Evolutionary conservation across 495 filamentous ascomycete species (phyloP).

Genomic region (Trichocladium antarcticum): DNA sequence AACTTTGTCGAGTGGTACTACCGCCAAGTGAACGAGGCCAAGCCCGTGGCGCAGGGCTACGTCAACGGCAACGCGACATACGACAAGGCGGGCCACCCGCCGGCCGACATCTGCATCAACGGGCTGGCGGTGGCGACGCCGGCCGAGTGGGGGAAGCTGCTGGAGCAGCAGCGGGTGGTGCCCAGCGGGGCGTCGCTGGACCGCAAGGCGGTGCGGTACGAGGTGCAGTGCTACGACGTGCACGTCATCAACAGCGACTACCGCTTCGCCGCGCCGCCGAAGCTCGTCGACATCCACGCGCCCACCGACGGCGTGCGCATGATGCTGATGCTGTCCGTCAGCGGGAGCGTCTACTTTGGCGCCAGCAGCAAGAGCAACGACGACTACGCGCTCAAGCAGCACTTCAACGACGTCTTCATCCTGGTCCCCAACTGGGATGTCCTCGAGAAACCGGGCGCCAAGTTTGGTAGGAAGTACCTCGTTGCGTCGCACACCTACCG

Average conservation of each 20-base stretch:
- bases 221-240: conserved; percentile 57
- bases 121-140: conserved; percentile 27
- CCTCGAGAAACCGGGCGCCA: conserved; percentile 25
- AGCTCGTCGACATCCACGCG: conserved; percentile 17
- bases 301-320: conserved; percentile 43
- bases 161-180: conserved; percentile 25
- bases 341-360: conserved; percentile 43
- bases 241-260: conserved; percentile 63
- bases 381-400: conserved; percentile 42
- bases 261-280: conserved; percentile 28
- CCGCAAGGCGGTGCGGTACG: conserved; percentile 31
- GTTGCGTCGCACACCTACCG: conserved; percentile 67
- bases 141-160: conserved; percentile 30
- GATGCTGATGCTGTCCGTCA: conserved; percentile 57
- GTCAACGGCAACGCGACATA: conserved; percentile 28
- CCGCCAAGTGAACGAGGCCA: conserved; percentile 25
- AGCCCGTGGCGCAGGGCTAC: conserved; percentile 28
- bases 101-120: conserved; percentile 39
- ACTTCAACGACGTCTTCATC: conserved; percentile 65
- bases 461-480: conserved; percentile 46
- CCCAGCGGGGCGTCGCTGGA: conserved; percentile 5
- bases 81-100: conserved; percentile 19
- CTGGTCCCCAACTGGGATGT: conserved; percentile 63
- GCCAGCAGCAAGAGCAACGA: conserved; percentile 8
- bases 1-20: conserved; percentile 36